phyloP scores from a whole-genome alignment of 352 stramenopile genomes.

The Pythium phragmitis region DNA sequence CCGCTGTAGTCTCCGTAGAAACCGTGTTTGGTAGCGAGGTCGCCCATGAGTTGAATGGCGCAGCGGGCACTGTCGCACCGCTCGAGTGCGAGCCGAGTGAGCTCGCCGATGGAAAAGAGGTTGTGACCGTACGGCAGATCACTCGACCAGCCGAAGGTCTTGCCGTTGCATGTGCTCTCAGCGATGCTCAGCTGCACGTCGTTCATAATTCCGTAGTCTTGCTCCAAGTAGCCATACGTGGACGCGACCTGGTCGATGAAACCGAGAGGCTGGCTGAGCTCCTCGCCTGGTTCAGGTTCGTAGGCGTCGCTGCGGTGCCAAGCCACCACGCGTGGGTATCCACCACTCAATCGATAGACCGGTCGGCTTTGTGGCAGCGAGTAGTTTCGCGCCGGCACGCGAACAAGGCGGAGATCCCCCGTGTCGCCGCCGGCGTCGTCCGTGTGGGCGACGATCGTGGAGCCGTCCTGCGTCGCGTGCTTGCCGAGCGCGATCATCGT shows the following conservation, averaged over 20 bases:
- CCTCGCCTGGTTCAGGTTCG: conserved; percentile 21
- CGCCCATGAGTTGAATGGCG: conserved; percentile 89
- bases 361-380: conserved; percentile 29
- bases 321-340: conserved; percentile 73
- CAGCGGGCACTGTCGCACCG: conserved; percentile 80
- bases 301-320: conserved; percentile 76
- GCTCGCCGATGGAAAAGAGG: conserved; percentile 88
- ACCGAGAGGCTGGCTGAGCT: conserved; percentile 49
- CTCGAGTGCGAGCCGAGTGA: conserved; percentile 91
- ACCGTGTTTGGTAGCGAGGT: conserved; percentile 88
- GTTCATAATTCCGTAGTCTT: conserved; percentile 95
- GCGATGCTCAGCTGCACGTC: conserved; percentile 93
- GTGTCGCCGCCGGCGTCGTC: conserved; percentile 71
- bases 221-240: conserved; percentile 94
- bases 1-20: conserved; percentile 93
- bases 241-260: conserved; percentile 89
- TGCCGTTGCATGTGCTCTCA: conserved; percentile 91
- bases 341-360: conserved; percentile 70
- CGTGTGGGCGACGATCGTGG: conserved; percentile 89
- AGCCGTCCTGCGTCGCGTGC: conserved; percentile 77
- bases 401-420: conserved; percentile 82
- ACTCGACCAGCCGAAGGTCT: conserved; percentile 72
- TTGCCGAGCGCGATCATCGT: conserved; percentile 89
- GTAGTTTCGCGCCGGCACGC: conserved; percentile 85
- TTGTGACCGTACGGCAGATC: conserved; percentile 71